Evolutionary conservation across 2,329 filamentous ascomycete genomes (phyloP).

Genomic region (Alternaria metachromatica): DNA sequence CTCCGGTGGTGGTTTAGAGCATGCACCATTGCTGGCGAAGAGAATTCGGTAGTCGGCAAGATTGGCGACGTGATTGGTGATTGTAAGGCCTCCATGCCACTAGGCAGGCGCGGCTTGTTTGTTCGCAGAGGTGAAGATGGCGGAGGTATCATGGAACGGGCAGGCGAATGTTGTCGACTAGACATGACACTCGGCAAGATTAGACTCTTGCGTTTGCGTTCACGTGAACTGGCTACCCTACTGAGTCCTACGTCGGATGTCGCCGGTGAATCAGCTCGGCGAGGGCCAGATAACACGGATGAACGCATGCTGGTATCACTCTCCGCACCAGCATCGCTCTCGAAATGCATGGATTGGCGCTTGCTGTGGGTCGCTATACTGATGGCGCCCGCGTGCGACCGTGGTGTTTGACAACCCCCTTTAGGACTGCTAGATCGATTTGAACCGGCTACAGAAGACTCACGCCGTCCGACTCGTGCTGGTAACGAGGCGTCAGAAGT

Average conservation of each 20-base stretch:
- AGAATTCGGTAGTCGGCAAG: constrained; percentile 80
- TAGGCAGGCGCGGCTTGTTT: constrained; percentile 75
- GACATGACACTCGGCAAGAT: constrained; percentile 81
- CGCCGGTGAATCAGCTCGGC: constrained; percentile 81
- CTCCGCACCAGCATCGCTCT: constrained; percentile 81
- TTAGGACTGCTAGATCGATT: constrained; percentile 88
- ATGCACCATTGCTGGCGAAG: constrained; percentile 69
- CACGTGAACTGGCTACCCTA: constrained; percentile 77
- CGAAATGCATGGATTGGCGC: constrained; percentile 77
- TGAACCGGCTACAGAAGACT: constrained; percentile 72
- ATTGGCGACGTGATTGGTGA: constrained; percentile 93
- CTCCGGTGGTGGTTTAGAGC: constrained; percentile 76
- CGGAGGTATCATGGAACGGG: constrained; percentile 68
- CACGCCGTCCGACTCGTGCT: constrained; percentile 55
- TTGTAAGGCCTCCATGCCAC: constrained; percentile 68
- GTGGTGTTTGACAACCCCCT: constrained; percentile 82
- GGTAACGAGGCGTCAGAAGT: constrained; percentile 58
- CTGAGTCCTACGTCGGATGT: constrained; percentile 83
- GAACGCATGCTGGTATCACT: constrained; percentile 91
- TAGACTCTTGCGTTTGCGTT: constrained; percentile 85
- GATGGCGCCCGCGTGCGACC: constrained; percentile 72
- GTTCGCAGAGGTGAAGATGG: constrained; percentile 89
- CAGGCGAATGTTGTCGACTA: constrained; percentile 87
- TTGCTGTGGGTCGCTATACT: constrained; percentile 69
- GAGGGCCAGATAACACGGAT: constrained; percentile 72